Evolutionary conservation across 2,329 filamentous ascomycete genomes (phyloP).

Genomic region (Trichoderma guizhouense): DNA sequence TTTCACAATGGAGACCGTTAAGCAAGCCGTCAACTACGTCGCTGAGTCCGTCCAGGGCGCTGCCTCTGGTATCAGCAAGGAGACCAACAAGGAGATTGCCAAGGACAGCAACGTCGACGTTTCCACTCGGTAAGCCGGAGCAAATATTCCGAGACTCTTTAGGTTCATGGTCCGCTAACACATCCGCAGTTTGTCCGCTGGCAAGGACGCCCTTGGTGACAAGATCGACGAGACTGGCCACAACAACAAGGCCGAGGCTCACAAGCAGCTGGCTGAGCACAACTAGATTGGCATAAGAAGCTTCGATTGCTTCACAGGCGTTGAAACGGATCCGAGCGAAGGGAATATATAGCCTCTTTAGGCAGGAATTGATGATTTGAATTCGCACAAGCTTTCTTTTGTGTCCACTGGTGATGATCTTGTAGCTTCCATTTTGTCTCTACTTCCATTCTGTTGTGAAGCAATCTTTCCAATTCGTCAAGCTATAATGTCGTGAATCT

Average conservation of each 20-base stretch:
- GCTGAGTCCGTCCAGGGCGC: conserved; percentile 61
- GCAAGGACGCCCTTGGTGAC: conserved; percentile 49
- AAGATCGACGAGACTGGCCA: conserved; percentile 44
- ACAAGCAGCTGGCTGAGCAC: conserved; percentile 38
- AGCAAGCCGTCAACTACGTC: conserved; percentile 68
- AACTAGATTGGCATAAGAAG: conserved; percentile 15
- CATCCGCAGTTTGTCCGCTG: conserved; percentile 39
- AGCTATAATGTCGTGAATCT: neutral
- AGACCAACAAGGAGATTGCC: conserved; percentile 67
- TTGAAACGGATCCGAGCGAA: neutral
- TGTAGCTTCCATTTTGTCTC: neutral
- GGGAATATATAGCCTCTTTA: neutral
- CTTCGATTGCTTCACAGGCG: neutral
- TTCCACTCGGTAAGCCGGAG: conserved; percentile 48
- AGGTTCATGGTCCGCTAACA: conserved; percentile 29
- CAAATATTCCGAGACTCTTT: neutral
- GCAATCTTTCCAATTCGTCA: neutral
- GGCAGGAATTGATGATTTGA: conserved; percentile 9
- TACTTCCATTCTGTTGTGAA: neutral
- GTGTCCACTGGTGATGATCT: neutral
- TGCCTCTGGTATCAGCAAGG: conserved; percentile 58
- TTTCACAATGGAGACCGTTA: conserved; percentile 49
- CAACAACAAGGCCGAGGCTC: conserved; percentile 41
- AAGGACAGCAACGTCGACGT: conserved; percentile 56
- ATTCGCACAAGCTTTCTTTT: neutral